These are phyloP conservation scores for Lasiosphaeria miniovina DNA, from an alignment of 495 filamentous ascomycete species.

Conservation along the genomic window DNA sequence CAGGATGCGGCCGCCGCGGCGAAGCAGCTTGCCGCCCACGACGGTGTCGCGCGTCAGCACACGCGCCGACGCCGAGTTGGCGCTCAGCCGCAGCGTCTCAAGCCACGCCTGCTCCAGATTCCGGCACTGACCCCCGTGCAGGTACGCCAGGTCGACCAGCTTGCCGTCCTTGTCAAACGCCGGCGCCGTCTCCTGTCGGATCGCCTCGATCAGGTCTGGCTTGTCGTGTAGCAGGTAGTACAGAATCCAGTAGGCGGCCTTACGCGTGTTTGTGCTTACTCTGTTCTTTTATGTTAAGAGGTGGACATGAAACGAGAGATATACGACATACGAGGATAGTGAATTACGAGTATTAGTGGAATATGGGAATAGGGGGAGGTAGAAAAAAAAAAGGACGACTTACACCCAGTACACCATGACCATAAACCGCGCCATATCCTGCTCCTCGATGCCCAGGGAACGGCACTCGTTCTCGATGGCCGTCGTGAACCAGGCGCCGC, in stretches of 20 bases:
- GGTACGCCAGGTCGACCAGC: conserved; percentile 14
- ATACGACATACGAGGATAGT: conserved; percentile 20
- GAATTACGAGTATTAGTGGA: conserved; percentile 9
- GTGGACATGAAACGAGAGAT: conserved; percentile 17
- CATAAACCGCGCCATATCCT: too few relatives aligned
- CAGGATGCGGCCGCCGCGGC: conserved; percentile 27
- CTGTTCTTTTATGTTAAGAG: conserved; percentile 9
- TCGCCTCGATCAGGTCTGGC: conserved; percentile 10
- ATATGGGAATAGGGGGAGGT: too few relatives aligned
- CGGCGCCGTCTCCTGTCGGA: conserved; percentile 16
- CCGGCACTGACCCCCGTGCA: conserved; percentile 19
- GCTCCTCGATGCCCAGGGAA: too few relatives aligned
- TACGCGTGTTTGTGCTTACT: conserved; percentile 20
- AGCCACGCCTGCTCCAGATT: conserved; percentile 21
- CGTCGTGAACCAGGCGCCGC: too few relatives aligned
- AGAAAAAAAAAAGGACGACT: too few relatives aligned
- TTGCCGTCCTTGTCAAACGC: conserved; percentile 9
- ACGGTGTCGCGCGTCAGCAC: conserved; percentile 21
- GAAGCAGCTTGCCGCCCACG: conserved; percentile 24
- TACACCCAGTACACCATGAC: too few relatives aligned
- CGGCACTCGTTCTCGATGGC: too few relatives aligned
- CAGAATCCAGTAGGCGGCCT: conserved; percentile 22
- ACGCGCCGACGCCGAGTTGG: conserved; percentile 22
- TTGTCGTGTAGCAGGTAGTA: conserved; percentile 17
- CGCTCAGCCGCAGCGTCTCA: conserved; percentile 22